Percentiles rank a stretch among this genome's conserved stretches.
Evolutionary conservation across 176 grass and related monocot species (phyloP).

Genomic region (Canna indica): DNA sequence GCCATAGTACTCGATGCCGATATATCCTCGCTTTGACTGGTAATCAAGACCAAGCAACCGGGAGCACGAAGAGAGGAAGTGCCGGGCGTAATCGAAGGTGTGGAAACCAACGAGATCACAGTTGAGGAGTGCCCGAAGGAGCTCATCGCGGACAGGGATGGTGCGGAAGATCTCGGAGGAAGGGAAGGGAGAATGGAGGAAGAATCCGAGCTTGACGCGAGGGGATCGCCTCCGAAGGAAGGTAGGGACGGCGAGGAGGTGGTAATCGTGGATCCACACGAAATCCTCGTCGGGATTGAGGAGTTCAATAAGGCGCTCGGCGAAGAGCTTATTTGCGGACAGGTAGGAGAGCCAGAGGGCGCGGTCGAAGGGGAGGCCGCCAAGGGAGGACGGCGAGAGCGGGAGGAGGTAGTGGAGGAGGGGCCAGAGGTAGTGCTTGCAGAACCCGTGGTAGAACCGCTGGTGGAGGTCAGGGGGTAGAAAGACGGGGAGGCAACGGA

Average conservation of each 20-base stretch:
- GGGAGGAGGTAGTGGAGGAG: constrained; percentile 90
- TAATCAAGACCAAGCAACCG: constrained; percentile 68
- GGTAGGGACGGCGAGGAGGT: constrained; percentile 80
- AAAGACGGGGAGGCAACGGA: constrained; percentile 74
- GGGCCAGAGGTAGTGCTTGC: constrained; percentile 99
- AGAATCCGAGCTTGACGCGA: constrained; percentile 62
- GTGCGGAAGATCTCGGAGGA: constrained; percentile 93
- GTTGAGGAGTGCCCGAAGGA: constrained; percentile 86
- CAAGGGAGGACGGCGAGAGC: constrained; percentile 48
- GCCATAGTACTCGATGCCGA: constrained; percentile 93
- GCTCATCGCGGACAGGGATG: constrained; percentile 75
- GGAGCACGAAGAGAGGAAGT: constrained; percentile 80
- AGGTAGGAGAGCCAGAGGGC: constrained; percentile 85
- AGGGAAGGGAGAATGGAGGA: constrained; percentile 96
- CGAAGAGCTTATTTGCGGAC: constrained; percentile 78
- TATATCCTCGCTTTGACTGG: constrained; percentile 88
- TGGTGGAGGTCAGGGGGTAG: constrained; percentile 62
- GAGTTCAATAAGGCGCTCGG: constrained; percentile 79
- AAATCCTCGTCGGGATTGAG: constrained; percentile 74
- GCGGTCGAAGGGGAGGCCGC: constrained; percentile 73
- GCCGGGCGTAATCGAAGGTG: constrained; percentile 94
- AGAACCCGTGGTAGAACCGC: constrained; percentile 76
- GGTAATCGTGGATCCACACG: constrained; percentile 96
- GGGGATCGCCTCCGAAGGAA: constrained; percentile 86
- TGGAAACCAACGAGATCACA: constrained; percentile 89